These are phyloP conservation scores for Spathaspora sp. DNA, from an alignment of 805 yeast genomes.

Conservation along the genomic window DNA sequence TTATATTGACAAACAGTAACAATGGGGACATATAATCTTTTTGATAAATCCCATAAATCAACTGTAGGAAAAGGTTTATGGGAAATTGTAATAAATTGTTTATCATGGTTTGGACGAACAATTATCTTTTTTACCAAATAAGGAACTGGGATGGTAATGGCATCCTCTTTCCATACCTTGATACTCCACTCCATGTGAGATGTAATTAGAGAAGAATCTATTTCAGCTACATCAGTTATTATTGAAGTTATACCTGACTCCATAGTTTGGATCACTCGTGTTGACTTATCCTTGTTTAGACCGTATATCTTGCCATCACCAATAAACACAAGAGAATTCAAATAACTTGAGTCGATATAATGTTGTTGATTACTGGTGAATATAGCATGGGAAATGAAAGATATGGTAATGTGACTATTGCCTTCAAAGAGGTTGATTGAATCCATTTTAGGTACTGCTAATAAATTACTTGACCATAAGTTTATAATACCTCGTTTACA, in stretches of 20 bases:
- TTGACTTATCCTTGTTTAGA: neutral
- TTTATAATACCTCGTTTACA: constrained; percentile 26
- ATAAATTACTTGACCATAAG: constrained; percentile 30
- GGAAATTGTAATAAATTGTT: constrained; percentile 22
- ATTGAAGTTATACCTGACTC: neutral
- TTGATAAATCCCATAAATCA: constrained; percentile 29
- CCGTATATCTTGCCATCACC: constrained; percentile 2
- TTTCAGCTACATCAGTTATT: neutral
- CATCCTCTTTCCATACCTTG: constrained; percentile 15
- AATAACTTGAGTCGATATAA: neutral
- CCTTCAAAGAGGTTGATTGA: constrained; percentile 9
- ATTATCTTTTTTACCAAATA: constrained; percentile 15
- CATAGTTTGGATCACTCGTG: neutral
- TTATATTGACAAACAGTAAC: constrained; percentile 9
- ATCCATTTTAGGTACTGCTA: constrained; percentile 24
- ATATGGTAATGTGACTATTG: constrained; percentile 1
- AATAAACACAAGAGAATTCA: neutral
- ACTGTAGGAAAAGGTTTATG: constrained; percentile 8
- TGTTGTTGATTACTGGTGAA: neutral
- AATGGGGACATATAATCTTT: constrained; percentile 15
- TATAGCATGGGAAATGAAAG: neutral
- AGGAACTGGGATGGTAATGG: constrained; percentile 14
- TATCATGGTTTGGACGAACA: constrained; percentile 12
- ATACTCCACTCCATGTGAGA: constrained; percentile 22
- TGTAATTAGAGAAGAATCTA: constrained; percentile 10